A percentile compares a stretch with the other conserved stretches of the same genome.
phyloP scores from a whole-genome alignment of 352 stramenopile species.

The Phytophthora megakarya region DNA sequence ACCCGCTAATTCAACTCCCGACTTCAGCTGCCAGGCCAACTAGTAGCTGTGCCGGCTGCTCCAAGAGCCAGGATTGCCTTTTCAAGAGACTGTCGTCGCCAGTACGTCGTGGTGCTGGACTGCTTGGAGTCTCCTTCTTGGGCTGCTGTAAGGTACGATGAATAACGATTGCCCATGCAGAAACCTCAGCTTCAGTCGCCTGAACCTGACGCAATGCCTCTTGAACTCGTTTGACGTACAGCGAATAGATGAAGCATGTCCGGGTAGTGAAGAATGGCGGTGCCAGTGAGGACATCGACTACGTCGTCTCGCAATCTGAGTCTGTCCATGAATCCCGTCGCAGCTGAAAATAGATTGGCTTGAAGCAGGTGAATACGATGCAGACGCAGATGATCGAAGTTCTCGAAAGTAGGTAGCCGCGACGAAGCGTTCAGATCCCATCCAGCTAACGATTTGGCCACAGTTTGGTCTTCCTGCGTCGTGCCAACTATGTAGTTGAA shows the following conservation, averaged over 20 bases:
- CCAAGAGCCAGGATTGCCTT: too few relatives aligned
- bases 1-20: too few relatives aligned
- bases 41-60: too few relatives aligned
- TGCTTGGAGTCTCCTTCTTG: too few relatives aligned
- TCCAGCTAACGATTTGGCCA: conserved; percentile 4
- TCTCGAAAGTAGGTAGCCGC: neutral
- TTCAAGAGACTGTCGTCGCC: neutral
- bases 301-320: conserved; percentile 3
- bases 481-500: conserved; percentile 25
- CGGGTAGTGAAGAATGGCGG: neutral
- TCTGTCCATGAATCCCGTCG: neutral
- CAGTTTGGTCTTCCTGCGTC: conserved; percentile 15
- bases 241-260: conserved; percentile 3
- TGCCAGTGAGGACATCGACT: conserved; percentile 5
- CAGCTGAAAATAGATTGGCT: neutral
- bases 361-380: conserved; percentile 2
- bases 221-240: conserved; percentile 3
- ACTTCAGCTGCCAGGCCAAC: too few relatives aligned
- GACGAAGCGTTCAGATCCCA: neutral
- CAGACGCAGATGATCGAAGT: neutral
- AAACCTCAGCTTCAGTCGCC: neutral
- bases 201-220: neutral
- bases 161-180: neutral
- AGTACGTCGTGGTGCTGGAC: too few relatives aligned
- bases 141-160: neutral